These are phyloP conservation scores for Claviceps humidiphila DNA, from an alignment of 2,329 filamentous ascomycete genomes.

Conservation along the genomic window DNA sequence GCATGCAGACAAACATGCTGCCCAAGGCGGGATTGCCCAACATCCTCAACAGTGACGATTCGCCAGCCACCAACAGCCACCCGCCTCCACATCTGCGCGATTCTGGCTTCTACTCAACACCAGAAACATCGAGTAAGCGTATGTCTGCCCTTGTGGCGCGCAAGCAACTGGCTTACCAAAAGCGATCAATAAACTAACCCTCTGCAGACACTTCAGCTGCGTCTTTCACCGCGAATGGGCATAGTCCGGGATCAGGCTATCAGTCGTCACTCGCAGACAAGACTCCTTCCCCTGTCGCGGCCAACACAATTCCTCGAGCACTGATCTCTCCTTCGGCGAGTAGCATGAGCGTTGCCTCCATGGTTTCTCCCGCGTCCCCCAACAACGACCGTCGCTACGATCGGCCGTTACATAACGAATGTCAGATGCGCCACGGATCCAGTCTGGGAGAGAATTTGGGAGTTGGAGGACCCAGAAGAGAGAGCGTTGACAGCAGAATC, in stretches of 20 bases:
- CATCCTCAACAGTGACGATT: constrained; percentile 25
- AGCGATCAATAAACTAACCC: background rate
- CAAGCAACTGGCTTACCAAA: background rate
- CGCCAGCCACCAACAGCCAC: constrained; percentile 13
- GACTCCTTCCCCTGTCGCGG: constrained; percentile 46
- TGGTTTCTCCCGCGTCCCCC: constrained; percentile 47
- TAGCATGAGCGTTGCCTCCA: constrained; percentile 53
- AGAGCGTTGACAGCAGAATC: constrained; percentile 70
- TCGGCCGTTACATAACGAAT: constrained; percentile 25
- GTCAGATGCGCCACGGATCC: constrained; percentile 15
- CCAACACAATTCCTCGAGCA: constrained; percentile 36
- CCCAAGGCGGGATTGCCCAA: constrained; percentile 25
- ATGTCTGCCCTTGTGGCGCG: constrained; percentile 9
- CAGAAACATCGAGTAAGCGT: constrained; percentile 31
- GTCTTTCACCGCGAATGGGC: constrained; percentile 24
- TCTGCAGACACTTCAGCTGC: constrained; percentile 24
- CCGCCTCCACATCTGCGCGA: constrained; percentile 24
- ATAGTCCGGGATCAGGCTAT: constrained; percentile 33
- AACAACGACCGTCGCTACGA: constrained; percentile 30
- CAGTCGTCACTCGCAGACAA: constrained; percentile 42
- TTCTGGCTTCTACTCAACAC: constrained; percentile 31
- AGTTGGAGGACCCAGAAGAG: constrained; percentile 41
- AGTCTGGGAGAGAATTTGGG: constrained; percentile 23
- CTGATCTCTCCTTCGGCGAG: constrained; percentile 42
- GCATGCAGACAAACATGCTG: constrained; percentile 8